Percentiles rank a stretch among this genome's conserved stretches.
These are phyloP conservation scores for Crithidia bombi DNA, from an alignment of 208 protist species.

Conservation along the genomic window DNA sequence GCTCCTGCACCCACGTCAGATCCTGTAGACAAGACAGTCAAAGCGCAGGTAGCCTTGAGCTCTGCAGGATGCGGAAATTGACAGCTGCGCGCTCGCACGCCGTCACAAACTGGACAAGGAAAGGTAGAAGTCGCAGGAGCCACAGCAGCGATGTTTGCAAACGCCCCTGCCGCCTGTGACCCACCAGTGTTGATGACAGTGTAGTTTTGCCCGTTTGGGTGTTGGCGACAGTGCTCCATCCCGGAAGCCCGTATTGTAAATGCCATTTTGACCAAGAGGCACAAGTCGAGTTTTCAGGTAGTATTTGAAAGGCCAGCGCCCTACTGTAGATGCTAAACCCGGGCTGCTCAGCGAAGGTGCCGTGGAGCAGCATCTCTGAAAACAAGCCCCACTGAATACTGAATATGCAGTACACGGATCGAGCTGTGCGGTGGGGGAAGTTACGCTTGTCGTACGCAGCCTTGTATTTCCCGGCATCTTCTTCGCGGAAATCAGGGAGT, in stretches of 20 bases:
- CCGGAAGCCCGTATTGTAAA: neutral
- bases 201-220: constrained; percentile 5
- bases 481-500: constrained; percentile 4
- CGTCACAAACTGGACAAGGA: constrained; percentile 15
- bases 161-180: neutral
- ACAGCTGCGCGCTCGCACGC: constrained; percentile 49
- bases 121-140: constrained; percentile 7
- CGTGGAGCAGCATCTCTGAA: neutral
- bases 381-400: constrained; percentile 17
- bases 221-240: neutral
- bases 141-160: constrained; percentile 5
- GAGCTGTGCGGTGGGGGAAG: neutral
- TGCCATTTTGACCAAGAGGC: neutral
- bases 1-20: constrained; percentile 56
- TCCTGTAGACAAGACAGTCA: constrained; percentile 52
- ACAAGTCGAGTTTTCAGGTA: neutral
- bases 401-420: neutral
- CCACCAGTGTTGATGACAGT: neutral
- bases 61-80: constrained; percentile 12
- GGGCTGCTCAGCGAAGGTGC: neutral
- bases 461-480: neutral
- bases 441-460: neutral
- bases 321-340: neutral
- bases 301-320: neutral
- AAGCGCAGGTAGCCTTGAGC: constrained; percentile 25